Evolutionary conservation across 805 yeast genomes (phyloP).

Genomic region (Ogataea pignaliae): DNA sequence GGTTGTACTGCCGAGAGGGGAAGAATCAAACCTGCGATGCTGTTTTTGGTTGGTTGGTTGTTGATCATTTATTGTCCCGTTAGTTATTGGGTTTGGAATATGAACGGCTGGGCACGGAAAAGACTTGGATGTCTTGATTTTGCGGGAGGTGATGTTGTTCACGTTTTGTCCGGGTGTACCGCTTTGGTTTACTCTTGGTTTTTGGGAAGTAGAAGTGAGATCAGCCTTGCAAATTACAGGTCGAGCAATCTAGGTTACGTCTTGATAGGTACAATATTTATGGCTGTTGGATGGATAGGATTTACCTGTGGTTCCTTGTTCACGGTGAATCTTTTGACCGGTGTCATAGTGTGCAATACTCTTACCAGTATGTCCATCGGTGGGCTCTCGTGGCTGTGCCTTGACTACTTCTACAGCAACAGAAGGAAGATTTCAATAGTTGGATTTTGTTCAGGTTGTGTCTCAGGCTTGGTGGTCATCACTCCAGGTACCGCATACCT

Average conservation of each 20-base stretch:
- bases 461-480: slow-evolving; percentile 89
- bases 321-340: slow-evolving; percentile 70
- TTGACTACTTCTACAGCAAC: slow-evolving; percentile 55
- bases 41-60: slow-evolving; percentile 78
- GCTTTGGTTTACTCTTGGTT: slow-evolving; percentile 76
- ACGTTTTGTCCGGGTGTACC: slow-evolving; percentile 80
- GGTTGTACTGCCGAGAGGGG: slow-evolving; percentile 92
- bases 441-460: slow-evolving; percentile 89
- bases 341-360: slow-evolving; percentile 79
- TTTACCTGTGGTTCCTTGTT: slow-evolving; percentile 86
- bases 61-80: slow-evolving; percentile 85
- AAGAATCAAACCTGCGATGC: slow-evolving; percentile 70
- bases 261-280: slow-evolving; percentile 73
- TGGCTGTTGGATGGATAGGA: slow-evolving; percentile 89
- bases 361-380: slow-evolving; percentile 77
- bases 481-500: slow-evolving; percentile 90
- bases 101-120: slow-evolving; percentile 77
- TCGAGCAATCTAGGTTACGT: slow-evolving; percentile 86
- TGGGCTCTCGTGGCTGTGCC: slow-evolving; percentile 77
- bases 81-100: slow-evolving; percentile 88
- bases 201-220: slow-evolving; percentile 65
- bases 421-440: slow-evolving; percentile 84
- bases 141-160: slow-evolving; percentile 95
- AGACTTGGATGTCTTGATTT: slow-evolving; percentile 82
- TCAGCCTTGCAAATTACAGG: slow-evolving; percentile 65